Evolutionary conservation across 2,329 filamentous ascomycete genomes (phyloP).

Genomic region (Grosmannia clavigera): DNA sequence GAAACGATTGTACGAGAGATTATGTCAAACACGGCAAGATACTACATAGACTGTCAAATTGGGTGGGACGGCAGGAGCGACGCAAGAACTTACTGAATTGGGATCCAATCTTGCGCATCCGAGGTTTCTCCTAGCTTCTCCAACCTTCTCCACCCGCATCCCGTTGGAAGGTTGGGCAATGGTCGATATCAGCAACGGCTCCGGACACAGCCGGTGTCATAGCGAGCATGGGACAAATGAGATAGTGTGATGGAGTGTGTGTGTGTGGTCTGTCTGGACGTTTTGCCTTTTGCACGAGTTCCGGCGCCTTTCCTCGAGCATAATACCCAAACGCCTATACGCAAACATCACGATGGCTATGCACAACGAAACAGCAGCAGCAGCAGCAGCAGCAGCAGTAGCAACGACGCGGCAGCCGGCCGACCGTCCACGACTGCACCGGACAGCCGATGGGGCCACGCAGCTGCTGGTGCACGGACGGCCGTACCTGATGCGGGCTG

Average conservation of each 20-base stretch:
- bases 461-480: constrained; percentile 19
- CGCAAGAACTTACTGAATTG: not conserved
- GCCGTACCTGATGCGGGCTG: constrained; percentile 19
- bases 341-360: no score
- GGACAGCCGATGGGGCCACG: constrained; percentile 7
- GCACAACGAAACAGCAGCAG: no score
- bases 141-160: not conserved
- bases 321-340: no score
- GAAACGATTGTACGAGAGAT: not conserved
- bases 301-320: no score
- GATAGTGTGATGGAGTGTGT: no score
- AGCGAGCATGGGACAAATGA: no score
- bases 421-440: not conserved
- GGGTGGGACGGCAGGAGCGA: not conserved
- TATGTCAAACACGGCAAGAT: not conserved
- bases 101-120: not conserved
- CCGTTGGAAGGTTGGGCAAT: not conserved
- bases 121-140: not conserved
- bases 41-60: not conserved
- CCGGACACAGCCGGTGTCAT: no score
- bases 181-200: not conserved
- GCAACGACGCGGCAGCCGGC: no score
- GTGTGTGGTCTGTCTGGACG: no score
- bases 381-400: no score
- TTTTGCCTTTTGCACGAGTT: no score